Conservation (phyloP, 2,329 filamentous ascomycete species). For the Talaromyces sp. region DNA sequence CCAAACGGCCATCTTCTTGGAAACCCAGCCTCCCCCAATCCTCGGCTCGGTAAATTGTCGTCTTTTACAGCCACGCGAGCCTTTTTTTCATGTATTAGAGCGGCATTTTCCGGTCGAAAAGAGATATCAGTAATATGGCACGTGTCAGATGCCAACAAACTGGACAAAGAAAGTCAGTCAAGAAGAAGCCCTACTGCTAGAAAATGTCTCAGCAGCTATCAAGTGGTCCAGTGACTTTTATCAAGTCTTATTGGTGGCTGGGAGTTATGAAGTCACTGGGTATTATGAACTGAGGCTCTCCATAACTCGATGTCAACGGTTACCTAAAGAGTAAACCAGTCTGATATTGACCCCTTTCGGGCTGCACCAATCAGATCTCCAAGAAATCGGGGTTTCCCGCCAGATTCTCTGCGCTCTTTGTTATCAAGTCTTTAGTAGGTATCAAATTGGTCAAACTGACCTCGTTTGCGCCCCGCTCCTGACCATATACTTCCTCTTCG, state of each 20-base stretch:
- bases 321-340: constrained; percentile 8
- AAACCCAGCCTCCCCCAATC: not conserved
- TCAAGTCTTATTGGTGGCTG: constrained; percentile 1
- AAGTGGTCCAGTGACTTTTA: not conserved
- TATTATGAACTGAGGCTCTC: not conserved
- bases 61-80: not conserved
- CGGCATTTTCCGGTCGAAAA: not conserved
- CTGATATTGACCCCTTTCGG: constrained; percentile 7
- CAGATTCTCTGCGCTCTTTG: not conserved
- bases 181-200: constrained; percentile 4
- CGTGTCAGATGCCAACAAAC: constrained; percentile 6
- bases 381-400: not conserved
- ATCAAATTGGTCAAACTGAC: not conserved
- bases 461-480: constrained; percentile 4
- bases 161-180: constrained; percentile 14
- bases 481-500: not conserved
- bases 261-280: not conserved
- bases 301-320: not conserved
- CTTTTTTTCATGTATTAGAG: not conserved
- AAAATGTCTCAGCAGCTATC: not conserved
- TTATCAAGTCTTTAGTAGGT: not conserved
- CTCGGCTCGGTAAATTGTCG: not conserved
- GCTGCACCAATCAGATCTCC: constrained; percentile 5
- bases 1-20: not conserved
- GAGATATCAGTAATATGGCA: not conserved